Base-by-base conservation (phyloP, 2,329 filamentous ascomycete species). In the Teratosphaeria destructans region DNA sequence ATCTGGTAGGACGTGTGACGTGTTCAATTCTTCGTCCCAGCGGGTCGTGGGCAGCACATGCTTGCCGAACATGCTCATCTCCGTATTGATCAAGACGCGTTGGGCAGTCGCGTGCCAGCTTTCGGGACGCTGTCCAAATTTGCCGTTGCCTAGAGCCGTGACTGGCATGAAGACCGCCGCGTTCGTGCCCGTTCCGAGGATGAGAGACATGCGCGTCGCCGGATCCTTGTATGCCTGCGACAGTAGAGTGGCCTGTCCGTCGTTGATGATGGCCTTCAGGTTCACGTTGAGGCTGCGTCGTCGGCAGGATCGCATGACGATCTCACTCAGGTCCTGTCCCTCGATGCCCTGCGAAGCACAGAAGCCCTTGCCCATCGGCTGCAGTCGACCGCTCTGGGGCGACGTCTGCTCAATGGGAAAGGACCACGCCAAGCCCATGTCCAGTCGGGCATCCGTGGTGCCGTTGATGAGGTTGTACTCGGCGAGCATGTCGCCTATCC, bases 331-430 rank as follows among this genome's bases (percentile, higher is more conserved):
- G 68, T 87, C 84, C 64, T 82, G 76, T 34, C 83, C 83, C 47
- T 83, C 74, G 3, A 83, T 79, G 29, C 80, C 82, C 62, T 83
- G 77, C 16, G 81, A 83, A 54, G 82, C 84, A 57, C 76, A 74
- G 67, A 86, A 86, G 0, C 84, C 84, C 69, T 87, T 87, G 61
- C 84, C 84, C 84, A 87, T 87, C 16, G 78, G 77, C 57, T 84
- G 76, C 23, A 86, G 72, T 53, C 78, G 78, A 6, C 82, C 84
- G 54, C 77, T 81, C 57, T 79, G 77, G 59, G 78, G 77, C 12
- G 82, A 85, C 5, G 83, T 86, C 73, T 86, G 83, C 71, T 85
- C 81, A 58, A 87, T 78, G 0, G 84, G 84, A 70, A 87, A 86
- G 3, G 84, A 85, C 84, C 84, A 87, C 2, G 84, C 82, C 63